These are phyloP conservation scores for Phoma sp. DNA, from an alignment of 2,329 filamentous ascomycete genomes.

Conservation along the genomic window DNA sequence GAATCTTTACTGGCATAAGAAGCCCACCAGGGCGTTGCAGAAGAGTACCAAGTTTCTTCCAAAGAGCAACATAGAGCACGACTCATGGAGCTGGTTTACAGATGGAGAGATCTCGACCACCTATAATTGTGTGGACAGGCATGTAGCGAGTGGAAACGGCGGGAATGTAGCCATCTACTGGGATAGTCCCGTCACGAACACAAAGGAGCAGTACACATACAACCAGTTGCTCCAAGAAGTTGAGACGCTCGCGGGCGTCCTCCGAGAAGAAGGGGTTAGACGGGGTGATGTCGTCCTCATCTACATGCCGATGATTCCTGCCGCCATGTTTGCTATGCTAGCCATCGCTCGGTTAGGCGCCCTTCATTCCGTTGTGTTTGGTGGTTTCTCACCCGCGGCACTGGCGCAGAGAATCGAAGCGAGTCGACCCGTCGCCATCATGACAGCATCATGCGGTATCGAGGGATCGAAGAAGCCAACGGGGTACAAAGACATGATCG, in stretches of 20 bases:
- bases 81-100: conserved; percentile 89
- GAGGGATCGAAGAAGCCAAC: conserved; percentile 83
- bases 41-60: conserved; percentile 68
- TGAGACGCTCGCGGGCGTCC: conserved; percentile 78
- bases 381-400: conserved; percentile 82
- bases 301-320: conserved; percentile 98
- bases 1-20: conserved; percentile 80
- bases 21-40: conserved; percentile 68
- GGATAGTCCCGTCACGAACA: conserved; percentile 82
- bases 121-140: conserved; percentile 89
- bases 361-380: conserved; percentile 91
- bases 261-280: conserved; percentile 80
- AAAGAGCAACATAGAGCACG: conserved; percentile 66
- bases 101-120: conserved; percentile 88
- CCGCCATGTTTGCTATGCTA: conserved; percentile 84
- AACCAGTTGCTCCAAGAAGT: conserved; percentile 77
- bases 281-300: conserved; percentile 88
- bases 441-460: conserved; percentile 92
- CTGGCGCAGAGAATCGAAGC: conserved; percentile 89
- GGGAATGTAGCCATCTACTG: conserved; percentile 78
- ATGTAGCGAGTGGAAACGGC: conserved; percentile 79
- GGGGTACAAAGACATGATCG: conserved; percentile 75
- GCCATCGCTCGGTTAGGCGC: conserved; percentile 83
- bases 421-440: conserved; percentile 73
- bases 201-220: conserved; percentile 78